These are phyloP conservation scores for Raphanus raphanistrum DNA, from an alignment of 345 rosid genomes.

Conservation along the genomic window DNA sequence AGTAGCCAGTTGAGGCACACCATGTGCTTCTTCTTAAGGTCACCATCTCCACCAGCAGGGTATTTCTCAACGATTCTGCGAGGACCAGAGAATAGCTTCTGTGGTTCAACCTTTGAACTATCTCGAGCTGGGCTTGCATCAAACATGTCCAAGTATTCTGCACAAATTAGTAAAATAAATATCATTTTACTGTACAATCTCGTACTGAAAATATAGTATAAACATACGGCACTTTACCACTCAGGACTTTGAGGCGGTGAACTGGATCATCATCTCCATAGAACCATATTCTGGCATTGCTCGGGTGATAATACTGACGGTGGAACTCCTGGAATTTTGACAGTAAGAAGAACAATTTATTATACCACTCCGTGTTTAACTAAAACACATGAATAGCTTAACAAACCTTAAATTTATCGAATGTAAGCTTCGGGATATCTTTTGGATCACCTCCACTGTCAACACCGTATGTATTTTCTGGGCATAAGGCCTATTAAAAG, in stretches of 20 bases:
- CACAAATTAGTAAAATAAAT: constrained; percentile 16
- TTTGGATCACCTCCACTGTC: constrained; percentile 98
- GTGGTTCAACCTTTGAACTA: constrained; percentile 61
- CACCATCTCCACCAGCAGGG: constrained; percentile 77
- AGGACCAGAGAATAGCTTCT: constrained; percentile 69
- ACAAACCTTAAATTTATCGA: constrained; percentile 74
- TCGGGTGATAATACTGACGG: constrained; percentile 81
- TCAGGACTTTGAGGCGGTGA: constrained; percentile 73
- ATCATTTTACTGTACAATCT: neutral
- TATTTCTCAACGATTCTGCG: constrained; percentile 75
- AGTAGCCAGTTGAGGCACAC: constrained; percentile 92
- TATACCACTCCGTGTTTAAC: neutral
- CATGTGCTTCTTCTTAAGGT: constrained; percentile 83
- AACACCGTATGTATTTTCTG: constrained; percentile 88
- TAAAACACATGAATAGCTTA: neutral
- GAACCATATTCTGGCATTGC: constrained; percentile 96
- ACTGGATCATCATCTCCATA: constrained; percentile 87
- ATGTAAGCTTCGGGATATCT: constrained; percentile 80
- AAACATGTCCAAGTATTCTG: constrained; percentile 82
- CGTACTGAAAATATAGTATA: neutral
- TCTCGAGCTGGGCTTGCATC: constrained; percentile 63
- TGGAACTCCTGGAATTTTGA: constrained; percentile 72
- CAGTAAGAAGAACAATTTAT: constrained; percentile 4
- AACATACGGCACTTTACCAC: constrained; percentile 52
- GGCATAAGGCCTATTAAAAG: constrained; percentile 71